Evolutionary conservation across 2,329 filamentous ascomycete species (phyloP), one percentile per base, ranked within the genome.

Genomic region (Trichoderma cornu-damae): DNA sequence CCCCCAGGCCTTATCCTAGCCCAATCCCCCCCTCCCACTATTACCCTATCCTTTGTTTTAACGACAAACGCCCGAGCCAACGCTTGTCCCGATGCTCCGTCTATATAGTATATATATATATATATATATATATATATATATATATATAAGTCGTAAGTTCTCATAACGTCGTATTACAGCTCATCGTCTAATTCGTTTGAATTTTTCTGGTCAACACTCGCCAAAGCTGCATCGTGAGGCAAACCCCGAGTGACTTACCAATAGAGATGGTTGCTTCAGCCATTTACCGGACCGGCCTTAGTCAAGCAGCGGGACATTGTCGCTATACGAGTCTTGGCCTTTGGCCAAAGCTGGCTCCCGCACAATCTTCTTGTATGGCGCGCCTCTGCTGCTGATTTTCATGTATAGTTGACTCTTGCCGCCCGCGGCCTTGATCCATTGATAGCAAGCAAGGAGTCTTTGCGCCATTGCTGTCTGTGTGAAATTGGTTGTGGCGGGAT

Each of bases 371-470:
- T 50, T 59, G 32, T 51, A 59, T 18, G 52, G 32, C 4, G 35
- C 35, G 24, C 37, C 40, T 30, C 34, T 50, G 26, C 24, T 47
- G 40, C 47, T 48, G 24, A 59, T 47, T 37, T 48, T 59, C 35
- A 5, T 40, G 46, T 57, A 59, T 12, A 56, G 28, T n/a, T 30
- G 37, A 11, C 40, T 35, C 24, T 16, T 47, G 14, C 47, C 58
- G 26, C 58, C 47, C 8, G 49, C 56, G 12, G 52, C 34, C 16
- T 52, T 59, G 58, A 59, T 57, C 58, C 58, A 57, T 24, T 42
- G 58, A 24, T 40, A 59, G 53, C 43, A 59, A 35, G 51, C 40
- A 43, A 48, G 18, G 11, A 59, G 22, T 37, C 58, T 47, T 44
- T 47, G 47, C 5, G 58, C 46, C 58, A 59, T 59, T 18, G 7